Conservation (phyloP, 345 rosid species). For the Syzygium oleosum region DNA sequence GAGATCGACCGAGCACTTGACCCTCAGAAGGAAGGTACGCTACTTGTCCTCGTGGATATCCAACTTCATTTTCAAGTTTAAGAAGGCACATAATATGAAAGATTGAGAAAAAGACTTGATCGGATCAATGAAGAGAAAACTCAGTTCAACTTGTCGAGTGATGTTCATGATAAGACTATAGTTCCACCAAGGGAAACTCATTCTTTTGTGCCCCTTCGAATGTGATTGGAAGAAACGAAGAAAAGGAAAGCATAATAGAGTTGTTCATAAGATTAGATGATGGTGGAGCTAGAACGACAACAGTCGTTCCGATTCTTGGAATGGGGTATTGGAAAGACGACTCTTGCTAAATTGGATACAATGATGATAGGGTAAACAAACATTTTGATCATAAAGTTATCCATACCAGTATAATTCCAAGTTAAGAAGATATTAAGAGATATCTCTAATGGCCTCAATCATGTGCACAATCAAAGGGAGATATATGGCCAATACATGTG, state of each 20-base stretch:
- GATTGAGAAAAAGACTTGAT: not conserved
- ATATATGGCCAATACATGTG: too few species aligned
- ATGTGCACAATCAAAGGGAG: too few species aligned
- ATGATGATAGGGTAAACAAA: not conserved
- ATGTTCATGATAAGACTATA: not conserved
- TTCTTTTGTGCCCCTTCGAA: not conserved
- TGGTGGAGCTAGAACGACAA: not conserved
- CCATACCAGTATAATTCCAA: not conserved
- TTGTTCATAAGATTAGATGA: not conserved
- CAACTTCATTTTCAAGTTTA: too few species aligned
- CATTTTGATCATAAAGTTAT: constrained; percentile 2
- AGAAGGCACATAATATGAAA: not conserved
- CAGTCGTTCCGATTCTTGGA: constrained; percentile 7
- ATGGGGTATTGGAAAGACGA: constrained; percentile 10
- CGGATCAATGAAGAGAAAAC: not conserved
- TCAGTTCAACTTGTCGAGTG: not conserved
- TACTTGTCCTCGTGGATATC: too few species aligned
- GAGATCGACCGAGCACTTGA: not conserved
- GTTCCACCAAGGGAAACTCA: not conserved
- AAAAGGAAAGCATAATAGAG: not conserved
- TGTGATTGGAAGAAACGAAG: constrained; percentile 12
- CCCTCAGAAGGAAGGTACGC: not conserved
- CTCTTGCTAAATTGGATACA: constrained; percentile 8
- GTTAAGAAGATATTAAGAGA: not conserved
- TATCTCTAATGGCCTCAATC: not conserved